Conservation (phyloP, 2,329 filamentous ascomycete species). For the Aspergillus terreus region DNA sequence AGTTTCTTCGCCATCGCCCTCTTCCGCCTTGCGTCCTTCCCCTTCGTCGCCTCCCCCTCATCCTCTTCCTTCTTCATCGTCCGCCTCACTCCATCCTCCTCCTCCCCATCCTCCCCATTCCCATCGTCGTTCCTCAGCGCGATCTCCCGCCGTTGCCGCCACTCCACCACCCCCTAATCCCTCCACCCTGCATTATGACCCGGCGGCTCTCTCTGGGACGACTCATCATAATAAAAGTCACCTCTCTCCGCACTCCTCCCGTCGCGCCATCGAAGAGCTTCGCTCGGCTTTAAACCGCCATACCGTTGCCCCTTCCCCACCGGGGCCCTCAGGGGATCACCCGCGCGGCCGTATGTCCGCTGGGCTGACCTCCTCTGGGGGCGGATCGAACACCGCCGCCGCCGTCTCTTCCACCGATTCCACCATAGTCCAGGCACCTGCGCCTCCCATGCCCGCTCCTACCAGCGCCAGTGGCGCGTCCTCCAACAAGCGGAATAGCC, state of each 20-base stretch:
- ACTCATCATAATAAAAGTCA: slow-evolving; percentile 10
- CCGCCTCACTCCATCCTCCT: slow-evolving; percentile 15
- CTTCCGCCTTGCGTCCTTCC: slow-evolving; percentile 33
- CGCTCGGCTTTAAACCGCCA: slow-evolving; percentile 37
- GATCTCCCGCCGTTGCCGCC: not conserved
- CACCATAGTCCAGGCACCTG: not conserved
- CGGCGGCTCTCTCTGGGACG: slow-evolving; percentile 11
- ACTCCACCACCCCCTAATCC: slow-evolving; percentile 3
- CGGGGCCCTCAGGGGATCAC: slow-evolving; percentile 31
- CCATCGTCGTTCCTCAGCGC: slow-evolving; percentile 1
- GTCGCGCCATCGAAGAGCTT: slow-evolving; percentile 39
- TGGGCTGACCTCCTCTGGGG: slow-evolving; percentile 31
- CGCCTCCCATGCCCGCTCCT: slow-evolving; percentile 29
- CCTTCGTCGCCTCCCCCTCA: slow-evolving; percentile 21
- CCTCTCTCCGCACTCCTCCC: slow-evolving; percentile 32
- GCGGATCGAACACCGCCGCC: slow-evolving; percentile 21
- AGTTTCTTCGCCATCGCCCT: slow-evolving; percentile 39
- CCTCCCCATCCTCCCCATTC: slow-evolving; percentile 9
- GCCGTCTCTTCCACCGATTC: too few species aligned
- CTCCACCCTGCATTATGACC: slow-evolving; percentile 27
- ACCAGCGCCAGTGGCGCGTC: slow-evolving; percentile 16
- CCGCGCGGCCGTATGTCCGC: slow-evolving; percentile 33
- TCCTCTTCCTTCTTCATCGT: slow-evolving; percentile 17
- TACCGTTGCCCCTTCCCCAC: slow-evolving; percentile 33
- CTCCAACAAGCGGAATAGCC: slow-evolving; percentile 35